Conservation (phyloP, 2,329 filamentous ascomycete species). For the Kalmusia sp. region DNA sequence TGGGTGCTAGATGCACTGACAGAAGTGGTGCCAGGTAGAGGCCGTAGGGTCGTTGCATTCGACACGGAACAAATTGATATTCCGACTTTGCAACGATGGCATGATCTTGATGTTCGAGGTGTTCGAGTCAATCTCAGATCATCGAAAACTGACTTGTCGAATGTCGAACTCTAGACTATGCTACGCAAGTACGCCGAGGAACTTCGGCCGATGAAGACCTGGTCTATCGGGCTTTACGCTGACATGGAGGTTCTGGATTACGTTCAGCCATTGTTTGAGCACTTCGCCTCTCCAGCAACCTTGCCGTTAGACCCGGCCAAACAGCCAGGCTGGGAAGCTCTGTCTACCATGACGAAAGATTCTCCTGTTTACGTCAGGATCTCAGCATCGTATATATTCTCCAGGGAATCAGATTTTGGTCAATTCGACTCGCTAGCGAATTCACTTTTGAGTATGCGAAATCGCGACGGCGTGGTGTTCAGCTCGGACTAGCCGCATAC, state of each 20-base stretch:
- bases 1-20: too few species aligned
- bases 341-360: not conserved
- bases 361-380: not conserved
- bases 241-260: not conserved
- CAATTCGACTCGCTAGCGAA: not conserved
- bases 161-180: not conserved
- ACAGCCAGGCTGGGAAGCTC: not conserved
- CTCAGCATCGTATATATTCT: not conserved
- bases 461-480: not conserved
- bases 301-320: not conserved
- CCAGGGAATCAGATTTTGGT: not conserved
- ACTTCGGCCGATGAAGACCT: not conserved
- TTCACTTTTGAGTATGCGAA: not conserved
- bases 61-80: too few species aligned
- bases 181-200: not conserved
- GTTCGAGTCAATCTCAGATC: too few species aligned
- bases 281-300: not conserved
- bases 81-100: too few species aligned
- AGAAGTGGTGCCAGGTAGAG: too few species aligned
- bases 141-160: not conserved
- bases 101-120: too few species aligned
- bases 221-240: not conserved
- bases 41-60: too few species aligned
- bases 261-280: not conserved
- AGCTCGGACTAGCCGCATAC: not conserved